Evolutionary conservation across 495 filamentous ascomycete species (phyloP), one percentile per base, ranked within the genome.

Genomic region (Penicillium herquei): DNA sequence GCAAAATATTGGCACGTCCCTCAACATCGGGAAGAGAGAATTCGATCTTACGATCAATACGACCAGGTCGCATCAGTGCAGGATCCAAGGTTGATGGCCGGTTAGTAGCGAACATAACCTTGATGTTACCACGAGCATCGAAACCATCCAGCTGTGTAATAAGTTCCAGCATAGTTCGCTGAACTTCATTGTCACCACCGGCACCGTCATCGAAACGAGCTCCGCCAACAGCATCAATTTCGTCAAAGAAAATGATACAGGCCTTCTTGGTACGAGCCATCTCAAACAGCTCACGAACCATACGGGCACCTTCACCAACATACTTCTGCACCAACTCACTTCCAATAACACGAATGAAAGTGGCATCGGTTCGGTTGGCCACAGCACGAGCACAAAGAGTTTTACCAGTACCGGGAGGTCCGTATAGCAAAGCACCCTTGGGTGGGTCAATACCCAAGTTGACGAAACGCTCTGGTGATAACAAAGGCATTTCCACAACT

Each of bases 71-170:
- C 90, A 98, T 96, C 55, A 98, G 81, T 10, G 94, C 94, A 13
- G 94, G 94, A 65, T 98, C 94, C 42, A 98, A 80, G 12, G 93
- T 98, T 7, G 91, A 96, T 1, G 94, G 94, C 56, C 94, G 81
- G 79, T 98, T 98, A 64, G 94, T 98, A 55, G 94, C 94, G 67
- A 98, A 98, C 94, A 98, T 98, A 76, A 98, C 94, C 74, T 98
- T 98, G 80, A 98, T 98, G 75, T 98, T 98, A 67, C 94, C 94
- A 66, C 94, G 82, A 40, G 91, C 86, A 71, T 98, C 95, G 78
- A 98, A 98, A 52, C 94, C 94, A 71, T 98, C 94, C 54, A 98
- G 81, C 68, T 98, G 94, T 3, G 94, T 98, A 69, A 98, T 98
- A 58, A 98, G 81, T 68, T 98, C 94, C 77, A 98, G 74, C 94